Evolutionary conservation across 1,284 basidiomycete species (phyloP).

Genomic region (Marasmius tenuissimus): DNA sequence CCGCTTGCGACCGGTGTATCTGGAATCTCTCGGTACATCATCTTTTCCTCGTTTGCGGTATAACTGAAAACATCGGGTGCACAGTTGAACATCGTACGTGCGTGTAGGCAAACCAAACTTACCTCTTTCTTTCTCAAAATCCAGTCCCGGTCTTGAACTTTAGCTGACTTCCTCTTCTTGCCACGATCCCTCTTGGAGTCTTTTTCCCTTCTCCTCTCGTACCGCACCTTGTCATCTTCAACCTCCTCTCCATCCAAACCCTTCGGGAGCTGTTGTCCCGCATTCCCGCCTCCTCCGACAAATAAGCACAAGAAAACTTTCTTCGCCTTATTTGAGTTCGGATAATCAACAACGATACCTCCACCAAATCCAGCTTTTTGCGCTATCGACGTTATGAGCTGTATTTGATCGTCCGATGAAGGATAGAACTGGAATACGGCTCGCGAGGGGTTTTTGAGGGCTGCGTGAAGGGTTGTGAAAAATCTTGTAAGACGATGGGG

Average conservation of each 20-base stretch:
- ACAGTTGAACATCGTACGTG: background rate
- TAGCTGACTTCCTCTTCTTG: slow-evolving; percentile 65
- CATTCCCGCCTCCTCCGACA: slow-evolving; percentile 79
- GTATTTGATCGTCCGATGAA: slow-evolving; percentile 92
- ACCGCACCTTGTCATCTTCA: slow-evolving; percentile 51
- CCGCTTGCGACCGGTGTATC: slow-evolving; percentile 78
- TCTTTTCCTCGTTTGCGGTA: slow-evolving; percentile 83
- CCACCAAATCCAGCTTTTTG: slow-evolving; percentile 97
- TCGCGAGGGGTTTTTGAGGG: slow-evolving; percentile 88
- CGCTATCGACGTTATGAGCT: slow-evolving; percentile 91
- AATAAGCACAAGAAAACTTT: slow-evolving; percentile 92
- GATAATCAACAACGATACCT: slow-evolving; percentile 95
- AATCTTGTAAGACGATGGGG: slow-evolving; percentile 90
- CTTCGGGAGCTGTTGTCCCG: slow-evolving; percentile 65
- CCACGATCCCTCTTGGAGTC: slow-evolving; percentile 52
- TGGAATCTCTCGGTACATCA: slow-evolving; percentile 76
- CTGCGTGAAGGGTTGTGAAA: slow-evolving; percentile 95
- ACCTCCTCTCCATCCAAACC: slow-evolving; percentile 72
- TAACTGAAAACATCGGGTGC: slow-evolving; percentile 45
- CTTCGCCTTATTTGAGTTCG: slow-evolving; percentile 91
- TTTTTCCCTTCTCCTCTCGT: slow-evolving; percentile 70
- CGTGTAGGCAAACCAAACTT: slow-evolving; percentile 17
- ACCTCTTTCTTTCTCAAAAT: slow-evolving; percentile 86
- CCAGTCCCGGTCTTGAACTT: slow-evolving; percentile 66
- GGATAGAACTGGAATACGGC: slow-evolving; percentile 98